Evolutionary conservation across 1,284 basidiomycete genomes (phyloP).

Genomic region (Ustilago lituana): DNA sequence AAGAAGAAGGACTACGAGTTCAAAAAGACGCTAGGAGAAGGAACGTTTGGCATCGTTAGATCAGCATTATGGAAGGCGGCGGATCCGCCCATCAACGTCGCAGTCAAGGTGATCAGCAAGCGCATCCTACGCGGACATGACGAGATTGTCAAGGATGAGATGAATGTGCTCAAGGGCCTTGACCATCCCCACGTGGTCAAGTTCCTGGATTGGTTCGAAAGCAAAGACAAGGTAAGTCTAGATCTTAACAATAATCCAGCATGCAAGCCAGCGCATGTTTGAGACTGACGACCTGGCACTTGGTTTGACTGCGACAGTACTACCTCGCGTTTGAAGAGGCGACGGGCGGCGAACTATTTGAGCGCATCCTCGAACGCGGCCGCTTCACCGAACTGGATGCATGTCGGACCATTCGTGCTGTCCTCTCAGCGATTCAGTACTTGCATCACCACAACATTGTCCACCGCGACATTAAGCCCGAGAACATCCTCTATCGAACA

Average conservation of each 20-base stretch:
- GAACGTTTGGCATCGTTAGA: constrained; percentile 64
- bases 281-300: too few relatives aligned
- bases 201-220: constrained; percentile 68
- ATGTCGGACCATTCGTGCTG: constrained; percentile 57
- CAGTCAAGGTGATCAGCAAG: constrained; percentile 66
- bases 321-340: constrained; percentile 69
- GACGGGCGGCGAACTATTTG: constrained; percentile 68
- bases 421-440: constrained; percentile 63
- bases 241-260: neutral
- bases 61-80: constrained; percentile 56
- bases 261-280: too few relatives aligned
- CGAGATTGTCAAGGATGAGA: constrained; percentile 64
- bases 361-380: constrained; percentile 62
- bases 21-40: constrained; percentile 64
- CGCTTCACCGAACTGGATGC: constrained; percentile 67
- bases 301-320: constrained; percentile 42
- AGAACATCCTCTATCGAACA: constrained; percentile 91
- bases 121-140: constrained; percentile 61
- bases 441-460: constrained; percentile 65
- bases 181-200: constrained; percentile 71
- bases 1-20: constrained; percentile 67
- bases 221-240: constrained; percentile 40
- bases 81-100: constrained; percentile 59
- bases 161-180: constrained; percentile 64
- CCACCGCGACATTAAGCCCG: constrained; percentile 71